A percentile compares a stretch with the other conserved stretches of the same genome.
phyloP scores from a whole-genome alignment of 495 filamentous ascomycete species.

The Hypoxylon trugodes region DNA sequence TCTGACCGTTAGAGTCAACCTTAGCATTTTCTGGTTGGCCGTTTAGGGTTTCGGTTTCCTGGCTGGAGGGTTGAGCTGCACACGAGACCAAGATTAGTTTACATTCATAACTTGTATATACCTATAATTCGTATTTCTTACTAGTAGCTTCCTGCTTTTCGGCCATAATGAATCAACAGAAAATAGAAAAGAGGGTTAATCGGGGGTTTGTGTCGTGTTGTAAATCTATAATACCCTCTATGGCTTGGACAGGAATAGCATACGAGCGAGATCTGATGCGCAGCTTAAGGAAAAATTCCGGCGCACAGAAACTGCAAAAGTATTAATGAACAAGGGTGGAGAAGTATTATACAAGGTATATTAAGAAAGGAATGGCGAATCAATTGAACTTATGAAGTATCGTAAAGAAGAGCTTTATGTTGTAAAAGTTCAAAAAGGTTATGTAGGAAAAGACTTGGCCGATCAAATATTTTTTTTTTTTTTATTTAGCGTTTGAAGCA shows the following conservation, averaged over 20 bases:
- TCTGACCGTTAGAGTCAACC: conserved; percentile 40
- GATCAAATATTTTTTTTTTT: conserved; percentile 14
- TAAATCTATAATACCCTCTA: conserved; percentile 32
- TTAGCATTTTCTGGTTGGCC: conserved; percentile 34
- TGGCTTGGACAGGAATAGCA: conserved; percentile 36
- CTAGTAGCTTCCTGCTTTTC: conserved; percentile 38
- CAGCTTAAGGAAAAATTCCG: conserved; percentile 29
- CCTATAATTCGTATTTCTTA: conserved; percentile 15
- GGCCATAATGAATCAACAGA: conserved; percentile 34
- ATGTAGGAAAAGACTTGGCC: conserved; percentile 6
- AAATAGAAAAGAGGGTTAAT: conserved; percentile 11
- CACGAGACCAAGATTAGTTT: conserved; percentile 22
- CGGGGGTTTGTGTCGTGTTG: not conserved
- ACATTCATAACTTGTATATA: not conserved
- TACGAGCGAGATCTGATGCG: conserved; percentile 35
- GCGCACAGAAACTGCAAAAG: conserved; percentile 37
- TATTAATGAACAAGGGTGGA: conserved; percentile 33
- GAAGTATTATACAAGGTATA: conserved; percentile 40
- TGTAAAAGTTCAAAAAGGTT: conserved; percentile 47
- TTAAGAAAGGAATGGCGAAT: not conserved
- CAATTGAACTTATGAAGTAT: conserved; percentile 10
- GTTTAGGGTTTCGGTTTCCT: conserved; percentile 35
- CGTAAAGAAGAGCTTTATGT: conserved; percentile 2
- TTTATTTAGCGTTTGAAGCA: conserved; percentile 15
- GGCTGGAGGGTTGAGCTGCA: conserved; percentile 34